These are phyloP conservation scores for Vitis rupestris DNA, from an alignment of 164 flowering plant species.

Conservation along the genomic window DNA sequence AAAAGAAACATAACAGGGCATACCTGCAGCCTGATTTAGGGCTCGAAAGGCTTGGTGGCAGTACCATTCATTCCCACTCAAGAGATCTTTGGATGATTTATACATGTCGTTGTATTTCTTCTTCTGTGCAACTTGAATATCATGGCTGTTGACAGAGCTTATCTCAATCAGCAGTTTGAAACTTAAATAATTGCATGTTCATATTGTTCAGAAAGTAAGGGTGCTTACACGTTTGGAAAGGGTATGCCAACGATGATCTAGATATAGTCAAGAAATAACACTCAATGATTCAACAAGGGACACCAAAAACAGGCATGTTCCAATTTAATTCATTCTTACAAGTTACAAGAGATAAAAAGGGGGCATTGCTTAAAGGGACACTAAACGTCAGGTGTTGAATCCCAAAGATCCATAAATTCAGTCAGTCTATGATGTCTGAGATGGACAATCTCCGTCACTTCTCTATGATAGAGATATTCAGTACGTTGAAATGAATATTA, in stretches of 20 bases:
- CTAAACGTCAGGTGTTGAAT: not conserved
- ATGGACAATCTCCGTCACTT: not conserved
- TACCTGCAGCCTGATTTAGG: conserved; percentile 96
- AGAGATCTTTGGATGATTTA: conserved; percentile 65
- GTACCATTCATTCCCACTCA: conserved; percentile 92
- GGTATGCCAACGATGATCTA: conserved; percentile 96
- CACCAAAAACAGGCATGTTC: not conserved
- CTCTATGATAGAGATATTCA: not conserved
- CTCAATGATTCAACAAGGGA: not conserved
- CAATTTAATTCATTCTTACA: not conserved
- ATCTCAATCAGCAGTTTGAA: conserved; percentile 12
- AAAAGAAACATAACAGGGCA: not conserved
- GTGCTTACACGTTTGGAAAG: conserved; percentile 85
- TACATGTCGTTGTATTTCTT: conserved; percentile 83
- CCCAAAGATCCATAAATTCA: not conserved
- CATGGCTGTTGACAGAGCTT: conserved; percentile 48
- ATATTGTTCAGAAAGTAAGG: conserved; percentile 3
- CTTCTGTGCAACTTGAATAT: conserved; percentile 77
- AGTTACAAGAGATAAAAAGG: not conserved
- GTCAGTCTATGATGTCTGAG: not conserved
- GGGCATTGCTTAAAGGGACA: not conserved
- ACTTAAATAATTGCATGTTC: not conserved
- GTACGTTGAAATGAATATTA: not conserved
- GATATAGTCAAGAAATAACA: conserved; percentile 41
- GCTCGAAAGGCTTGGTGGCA: conserved; percentile 97